Evolutionary conservation across 345 rosid species (phyloP).

Genomic region (Sisymbrium altissimum): DNA sequence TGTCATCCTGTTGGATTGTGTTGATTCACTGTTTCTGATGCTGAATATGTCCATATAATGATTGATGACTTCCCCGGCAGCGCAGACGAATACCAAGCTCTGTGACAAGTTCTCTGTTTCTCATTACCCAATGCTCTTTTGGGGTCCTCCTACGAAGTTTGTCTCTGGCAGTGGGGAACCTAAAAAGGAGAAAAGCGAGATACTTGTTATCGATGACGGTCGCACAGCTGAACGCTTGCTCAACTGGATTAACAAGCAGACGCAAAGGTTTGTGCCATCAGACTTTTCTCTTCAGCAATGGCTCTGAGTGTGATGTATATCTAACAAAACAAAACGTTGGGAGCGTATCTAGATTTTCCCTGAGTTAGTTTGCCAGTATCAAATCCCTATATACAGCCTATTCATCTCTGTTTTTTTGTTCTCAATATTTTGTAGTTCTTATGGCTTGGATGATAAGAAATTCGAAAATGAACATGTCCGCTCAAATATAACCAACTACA

Average conservation of each 20-base stretch:
- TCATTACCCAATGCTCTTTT: conserved; percentile 93
- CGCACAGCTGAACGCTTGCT: conserved; percentile 88
- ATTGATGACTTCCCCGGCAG: conserved; percentile 59
- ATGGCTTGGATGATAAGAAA: conserved; percentile 72
- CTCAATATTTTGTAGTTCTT: conserved; percentile 55
- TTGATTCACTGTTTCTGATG: conserved; percentile 17
- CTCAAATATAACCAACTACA: conserved; percentile 66
- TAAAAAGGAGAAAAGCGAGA: conserved; percentile 52
- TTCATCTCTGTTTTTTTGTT: not conserved
- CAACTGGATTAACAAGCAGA: conserved; percentile 85
- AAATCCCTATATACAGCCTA: not conserved
- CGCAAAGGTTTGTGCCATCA: conserved; percentile 57
- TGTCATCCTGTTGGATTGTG: not conserved
- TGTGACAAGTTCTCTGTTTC: conserved; percentile 80
- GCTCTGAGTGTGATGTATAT: not conserved
- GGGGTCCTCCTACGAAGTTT: conserved; percentile 79
- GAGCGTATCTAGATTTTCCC: not conserved
- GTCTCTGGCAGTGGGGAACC: conserved; percentile 57
- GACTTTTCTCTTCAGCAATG: conserved; percentile 3
- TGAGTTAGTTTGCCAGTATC: conserved; percentile 2
- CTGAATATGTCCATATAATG: conserved; percentile 8
- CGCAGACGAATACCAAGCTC: conserved; percentile 81
- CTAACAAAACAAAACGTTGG: not conserved
- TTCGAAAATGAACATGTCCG: conserved; percentile 71
- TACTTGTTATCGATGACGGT: conserved; percentile 57